Base-by-base conservation (phyloP, 2,329 filamentous ascomycete species). In the Diaporthe eres region DNA sequence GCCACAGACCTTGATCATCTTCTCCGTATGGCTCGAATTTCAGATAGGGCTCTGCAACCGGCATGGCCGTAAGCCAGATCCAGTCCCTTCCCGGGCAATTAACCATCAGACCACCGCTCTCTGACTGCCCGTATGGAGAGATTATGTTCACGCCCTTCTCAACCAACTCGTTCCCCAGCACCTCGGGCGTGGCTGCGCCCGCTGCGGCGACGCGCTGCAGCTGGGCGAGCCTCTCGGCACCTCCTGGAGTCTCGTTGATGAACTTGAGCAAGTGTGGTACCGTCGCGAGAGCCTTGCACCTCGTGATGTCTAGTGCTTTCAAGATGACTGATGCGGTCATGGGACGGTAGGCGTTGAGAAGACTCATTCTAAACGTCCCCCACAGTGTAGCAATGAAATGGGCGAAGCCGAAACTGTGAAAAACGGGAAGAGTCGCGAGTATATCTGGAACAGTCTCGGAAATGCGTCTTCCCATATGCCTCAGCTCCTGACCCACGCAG, bases 1-100 rank as follows among this genome's bases (percentile, higher is more conserved):
- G 72, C 42, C 47, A 70, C 3, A 70, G 44, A 25, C 61, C 60
- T 49, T 65, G 58, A 7, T 70, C 72, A 1, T 74, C 39, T 51
- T 67, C 72, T 8, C 72, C 67, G 39, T 39, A 61, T 12, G 71
- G 71, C 42, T 74, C 72, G 15, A 74, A 74, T 15, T 22, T 44
- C 39, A 74, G 8, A 28, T 67, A 42, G 9, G 49, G 39, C 31
- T 74, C 72, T 39, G 63, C n/a, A 1, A 7, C 2, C 13, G 72
- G 61, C 53, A 34, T 9, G 7, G 61, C 37, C 53, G 22, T 42
- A 19, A 60, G 39, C 72, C 72, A 74, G 8, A 49, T 51, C 72
- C 72, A 74, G 17, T 68, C 63, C 3, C 17, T 22, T n/a, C 63
- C 63, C 19, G 47, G 10, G 31, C 5, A 10, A 15, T 53, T 68